Percentiles rank a stretch among this genome's conserved stretches.
These are phyloP conservation scores for Coemansia erecta DNA, from an alignment of 192 early-diverging fungal genomes.

Conservation along the genomic window DNA sequence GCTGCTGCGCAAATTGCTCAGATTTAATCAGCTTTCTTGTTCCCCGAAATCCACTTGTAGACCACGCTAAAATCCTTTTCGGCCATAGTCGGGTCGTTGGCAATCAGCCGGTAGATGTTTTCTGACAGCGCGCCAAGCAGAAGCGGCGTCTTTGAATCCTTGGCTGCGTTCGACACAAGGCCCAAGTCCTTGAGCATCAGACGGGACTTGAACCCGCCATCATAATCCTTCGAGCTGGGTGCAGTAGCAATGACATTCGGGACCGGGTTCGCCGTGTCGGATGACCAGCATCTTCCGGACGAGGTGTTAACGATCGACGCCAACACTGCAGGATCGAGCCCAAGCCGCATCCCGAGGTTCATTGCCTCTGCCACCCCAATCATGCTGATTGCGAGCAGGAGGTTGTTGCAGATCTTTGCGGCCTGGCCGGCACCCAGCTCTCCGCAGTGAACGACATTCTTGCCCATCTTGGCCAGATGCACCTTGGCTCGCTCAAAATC, in stretches of 20 bases:
- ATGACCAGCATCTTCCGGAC: slow-evolving; percentile 88
- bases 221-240: slow-evolving; percentile 75
- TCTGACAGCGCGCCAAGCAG: slow-evolving; percentile 72
- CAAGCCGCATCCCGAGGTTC: slow-evolving; percentile 83
- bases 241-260: slow-evolving; percentile 79
- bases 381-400: slow-evolving; percentile 94
- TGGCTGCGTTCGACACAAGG: slow-evolving; percentile 85
- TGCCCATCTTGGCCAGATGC: slow-evolving; percentile 74
- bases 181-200: slow-evolving; percentile 95
- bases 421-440: slow-evolving; percentile 80
- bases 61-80: slow-evolving; percentile 83
- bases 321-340: slow-evolving; percentile 84
- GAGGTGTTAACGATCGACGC: slow-evolving; percentile 87
- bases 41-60: slow-evolving; percentile 54
- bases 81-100: slow-evolving; percentile 61
- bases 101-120: slow-evolving; percentile 79
- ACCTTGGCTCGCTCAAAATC: slow-evolving; percentile 68
- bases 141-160: slow-evolving; percentile 72
- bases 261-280: slow-evolving; percentile 88
- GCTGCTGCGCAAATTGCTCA: not conserved
- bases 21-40: slow-evolving; percentile 2
- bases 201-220: slow-evolving; percentile 84
- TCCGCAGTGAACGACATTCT: slow-evolving; percentile 87
- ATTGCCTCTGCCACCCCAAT: slow-evolving; percentile 88
- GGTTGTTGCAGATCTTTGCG: slow-evolving; percentile 98